A percentile compares a stretch with the other conserved stretches of the same genome.
phyloP scores from a whole-genome alignment of 768 basidiomycete genomes.

The Mycena vulgaris region DNA sequence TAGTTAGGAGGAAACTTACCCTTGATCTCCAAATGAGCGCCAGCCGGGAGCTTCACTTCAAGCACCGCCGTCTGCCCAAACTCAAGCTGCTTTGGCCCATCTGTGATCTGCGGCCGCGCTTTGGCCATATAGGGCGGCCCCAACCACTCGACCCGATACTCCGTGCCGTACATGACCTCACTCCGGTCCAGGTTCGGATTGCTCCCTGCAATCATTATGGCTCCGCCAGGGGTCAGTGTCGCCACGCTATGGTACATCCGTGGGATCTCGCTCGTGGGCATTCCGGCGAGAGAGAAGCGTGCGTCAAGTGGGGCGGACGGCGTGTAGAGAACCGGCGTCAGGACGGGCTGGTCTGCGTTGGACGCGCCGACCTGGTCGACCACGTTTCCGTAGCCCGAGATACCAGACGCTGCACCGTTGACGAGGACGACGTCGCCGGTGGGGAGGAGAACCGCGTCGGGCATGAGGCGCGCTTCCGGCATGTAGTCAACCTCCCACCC shows the following conservation, averaged over 20 bases:
- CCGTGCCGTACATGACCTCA: constrained; percentile 81
- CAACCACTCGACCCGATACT: constrained; percentile 92
- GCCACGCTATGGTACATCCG: constrained; percentile 90
- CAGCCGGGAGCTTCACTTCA: constrained; percentile 56
- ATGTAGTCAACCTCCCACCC: constrained; percentile 87
- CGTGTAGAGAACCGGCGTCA: constrained; percentile 80
- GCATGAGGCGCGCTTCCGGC: constrained; percentile 83
- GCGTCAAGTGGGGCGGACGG: constrained; percentile 66
- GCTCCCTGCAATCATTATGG: constrained; percentile 85
- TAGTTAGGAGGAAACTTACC: constrained; percentile 52
- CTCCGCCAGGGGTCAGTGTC: constrained; percentile 79
- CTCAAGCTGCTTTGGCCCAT: constrained; percentile 52
- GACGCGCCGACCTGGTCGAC: constrained; percentile 77
- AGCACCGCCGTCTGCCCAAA: constrained; percentile 66
- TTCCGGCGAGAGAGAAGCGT: constrained; percentile 71
- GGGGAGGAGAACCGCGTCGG: constrained; percentile 86
- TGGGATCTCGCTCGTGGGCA: constrained; percentile 79
- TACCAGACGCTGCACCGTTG: constrained; percentile 82
- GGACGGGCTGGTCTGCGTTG: constrained; percentile 82
- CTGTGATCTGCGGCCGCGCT: constrained; percentile 68
- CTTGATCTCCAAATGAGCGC: constrained; percentile 58
- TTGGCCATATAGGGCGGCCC: constrained; percentile 84
- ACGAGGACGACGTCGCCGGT: constrained; percentile 81
- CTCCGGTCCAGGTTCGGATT: constrained; percentile 89
- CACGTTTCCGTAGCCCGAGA: constrained; percentile 87